A percentile compares a stretch with the other conserved stretches of the same genome.
Conservation (phyloP, 768 basidiomycete genomes). For the Chalciporus piperatus region DNA sequence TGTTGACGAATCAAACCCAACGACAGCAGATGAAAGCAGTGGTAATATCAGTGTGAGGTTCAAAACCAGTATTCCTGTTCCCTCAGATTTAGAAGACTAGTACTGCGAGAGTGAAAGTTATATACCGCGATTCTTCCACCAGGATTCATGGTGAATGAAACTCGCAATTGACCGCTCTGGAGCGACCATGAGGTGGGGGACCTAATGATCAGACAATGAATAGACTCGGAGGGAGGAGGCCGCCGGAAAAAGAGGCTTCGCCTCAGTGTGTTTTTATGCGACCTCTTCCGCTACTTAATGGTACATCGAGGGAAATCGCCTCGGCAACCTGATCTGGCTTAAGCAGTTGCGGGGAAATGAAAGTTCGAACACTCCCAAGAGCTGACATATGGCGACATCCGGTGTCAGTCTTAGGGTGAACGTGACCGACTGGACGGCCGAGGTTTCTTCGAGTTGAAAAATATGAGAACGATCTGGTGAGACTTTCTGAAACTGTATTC, state of each 20-base stretch:
- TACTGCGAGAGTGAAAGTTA: background rate
- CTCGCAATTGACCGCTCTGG: slow-evolving; percentile 56
- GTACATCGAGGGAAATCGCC: too few relatives aligned
- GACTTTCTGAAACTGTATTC: too few relatives aligned
- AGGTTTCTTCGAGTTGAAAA: too few relatives aligned
- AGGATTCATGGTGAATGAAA: slow-evolving; percentile 56
- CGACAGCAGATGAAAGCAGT: slow-evolving; percentile 61
- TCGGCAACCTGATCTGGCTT: too few relatives aligned
- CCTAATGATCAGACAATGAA: background rate
- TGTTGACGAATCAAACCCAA: slow-evolving; percentile 69
- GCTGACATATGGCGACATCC: too few relatives aligned
- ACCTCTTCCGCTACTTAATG: too few relatives aligned
- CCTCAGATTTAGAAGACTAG: background rate
- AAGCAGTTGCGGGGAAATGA: too few relatives aligned
- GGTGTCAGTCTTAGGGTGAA: too few relatives aligned
- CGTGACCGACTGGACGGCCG: too few relatives aligned
- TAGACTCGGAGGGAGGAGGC: background rate
- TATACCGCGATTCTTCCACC: slow-evolving; percentile 62
- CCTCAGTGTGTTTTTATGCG: too few relatives aligned
- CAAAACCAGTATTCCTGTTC: slow-evolving; percentile 51
- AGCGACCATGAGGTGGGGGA: slow-evolving; percentile 21
- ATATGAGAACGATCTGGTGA: too few relatives aligned
- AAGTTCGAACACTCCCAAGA: too few relatives aligned
- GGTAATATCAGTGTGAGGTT: slow-evolving; percentile 61
- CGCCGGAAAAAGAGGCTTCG: background rate